Conservation (phyloP, 176 grass and related monocot genomes). For the Juncus effusus region DNA sequence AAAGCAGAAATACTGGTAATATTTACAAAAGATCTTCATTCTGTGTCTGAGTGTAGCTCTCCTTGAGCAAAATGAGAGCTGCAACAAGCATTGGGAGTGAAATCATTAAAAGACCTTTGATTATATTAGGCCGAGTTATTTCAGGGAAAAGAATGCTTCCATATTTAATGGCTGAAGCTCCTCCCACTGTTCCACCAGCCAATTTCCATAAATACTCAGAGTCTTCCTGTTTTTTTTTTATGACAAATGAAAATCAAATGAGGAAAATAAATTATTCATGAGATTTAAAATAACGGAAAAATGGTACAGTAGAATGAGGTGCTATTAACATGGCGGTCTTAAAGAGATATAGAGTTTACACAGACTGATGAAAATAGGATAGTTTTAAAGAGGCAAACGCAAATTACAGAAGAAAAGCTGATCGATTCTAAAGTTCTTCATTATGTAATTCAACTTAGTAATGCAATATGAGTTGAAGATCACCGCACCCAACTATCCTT, state of each 20-base stretch:
- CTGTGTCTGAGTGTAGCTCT: conserved; percentile 34
- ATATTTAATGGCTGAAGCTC: conserved; percentile 70
- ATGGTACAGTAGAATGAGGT: neutral
- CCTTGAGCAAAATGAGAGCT: conserved; percentile 48
- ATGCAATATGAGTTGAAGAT: too few relatives aligned
- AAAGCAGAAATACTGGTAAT: neutral
- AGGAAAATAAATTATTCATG: neutral
- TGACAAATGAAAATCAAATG: neutral
- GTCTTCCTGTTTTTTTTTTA: conserved; percentile 44
- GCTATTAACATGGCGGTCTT: too few relatives aligned
- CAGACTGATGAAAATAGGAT: too few relatives aligned
- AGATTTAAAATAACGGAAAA: neutral
- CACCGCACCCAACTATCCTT: too few relatives aligned
- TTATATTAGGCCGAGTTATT: conserved; percentile 65
- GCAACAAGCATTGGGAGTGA: conserved; percentile 56
- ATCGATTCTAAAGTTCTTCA: too few relatives aligned
- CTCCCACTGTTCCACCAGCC: conserved; percentile 56
- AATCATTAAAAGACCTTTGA: conserved; percentile 66
- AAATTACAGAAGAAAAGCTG: too few relatives aligned
- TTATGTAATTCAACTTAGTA: too few relatives aligned
- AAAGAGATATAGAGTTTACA: too few relatives aligned
- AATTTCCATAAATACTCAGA: conserved; percentile 54
- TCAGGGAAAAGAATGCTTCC: conserved; percentile 72
- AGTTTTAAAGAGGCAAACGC: too few relatives aligned
- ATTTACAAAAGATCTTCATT: conserved; percentile 18